Conservation (phyloP, 2,329 filamentous ascomycete species). For the Nigrospora osmanthi region DNA sequence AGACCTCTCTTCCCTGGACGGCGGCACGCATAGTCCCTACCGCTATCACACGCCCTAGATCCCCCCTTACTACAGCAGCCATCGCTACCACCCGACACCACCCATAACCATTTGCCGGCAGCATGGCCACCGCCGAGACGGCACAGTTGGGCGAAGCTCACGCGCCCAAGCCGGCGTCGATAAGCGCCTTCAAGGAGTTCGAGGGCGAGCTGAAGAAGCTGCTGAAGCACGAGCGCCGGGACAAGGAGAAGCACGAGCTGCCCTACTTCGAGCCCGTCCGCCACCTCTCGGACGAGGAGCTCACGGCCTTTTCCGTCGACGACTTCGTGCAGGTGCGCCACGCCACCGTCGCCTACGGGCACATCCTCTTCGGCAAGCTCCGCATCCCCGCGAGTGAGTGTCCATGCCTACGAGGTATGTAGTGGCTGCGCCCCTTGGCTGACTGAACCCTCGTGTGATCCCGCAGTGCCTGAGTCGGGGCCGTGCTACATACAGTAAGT, state of each 20-base stretch:
- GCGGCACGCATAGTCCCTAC: background rate
- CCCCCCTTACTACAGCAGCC: background rate
- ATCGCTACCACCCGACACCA: background rate
- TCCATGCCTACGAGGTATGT: too few relatives aligned
- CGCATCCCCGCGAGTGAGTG: conserved; percentile 28
- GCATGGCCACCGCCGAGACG: conserved; percentile 43
- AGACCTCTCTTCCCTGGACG: background rate
- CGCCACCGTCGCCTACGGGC: conserved; percentile 36
- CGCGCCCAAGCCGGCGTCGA: conserved; percentile 39
- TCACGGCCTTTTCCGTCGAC: conserved; percentile 25
- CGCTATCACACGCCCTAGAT: background rate
- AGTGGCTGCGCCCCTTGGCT: conserved; percentile 10
- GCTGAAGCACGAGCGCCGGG: conserved; percentile 30
- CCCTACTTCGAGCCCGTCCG: conserved; percentile 45
- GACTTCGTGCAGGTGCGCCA: conserved; percentile 37
- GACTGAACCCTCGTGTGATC: conserved; percentile 23
- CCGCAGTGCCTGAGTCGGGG: conserved; percentile 1
- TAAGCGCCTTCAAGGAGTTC: conserved; percentile 40
- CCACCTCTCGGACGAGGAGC: conserved; percentile 28
- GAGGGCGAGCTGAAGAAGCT: conserved; percentile 42
- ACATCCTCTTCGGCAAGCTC: conserved; percentile 41
- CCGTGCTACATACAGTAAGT: conserved; percentile 28
- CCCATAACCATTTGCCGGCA: background rate
- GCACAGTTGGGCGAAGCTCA: conserved; percentile 40
- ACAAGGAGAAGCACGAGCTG: conserved; percentile 39